Percentiles rank a stretch among this genome's conserved stretches.
Evolutionary conservation across 2,329 filamentous ascomycete genomes (phyloP).

Genomic region (Aspergillus persii): DNA sequence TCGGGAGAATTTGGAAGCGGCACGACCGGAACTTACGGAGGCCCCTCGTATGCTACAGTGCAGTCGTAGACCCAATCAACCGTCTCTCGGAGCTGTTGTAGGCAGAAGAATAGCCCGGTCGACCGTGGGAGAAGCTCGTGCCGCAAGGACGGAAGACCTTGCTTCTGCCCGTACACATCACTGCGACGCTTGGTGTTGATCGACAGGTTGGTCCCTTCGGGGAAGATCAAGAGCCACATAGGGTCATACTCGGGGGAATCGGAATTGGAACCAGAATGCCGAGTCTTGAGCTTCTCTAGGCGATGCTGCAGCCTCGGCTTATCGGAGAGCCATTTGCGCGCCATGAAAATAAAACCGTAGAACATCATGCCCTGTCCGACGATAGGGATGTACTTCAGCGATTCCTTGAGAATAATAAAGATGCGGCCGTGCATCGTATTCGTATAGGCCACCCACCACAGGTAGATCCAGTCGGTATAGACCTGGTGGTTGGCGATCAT

Average conservation of each 20-base stretch:
- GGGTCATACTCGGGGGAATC: slow-evolving; percentile 52
- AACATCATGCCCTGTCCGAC: slow-evolving; percentile 64
- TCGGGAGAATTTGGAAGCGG: not conserved
- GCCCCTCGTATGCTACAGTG: slow-evolving; percentile 91
- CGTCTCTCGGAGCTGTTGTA: slow-evolving; percentile 57
- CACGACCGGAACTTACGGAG: slow-evolving; percentile 64
- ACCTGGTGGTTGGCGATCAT: slow-evolving; percentile 66
- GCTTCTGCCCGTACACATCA: slow-evolving; percentile 57
- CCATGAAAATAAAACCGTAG: slow-evolving; percentile 66
- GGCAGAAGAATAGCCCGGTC: slow-evolving; percentile 60
- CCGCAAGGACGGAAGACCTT: slow-evolving; percentile 56
- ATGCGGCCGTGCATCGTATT: slow-evolving; percentile 64
- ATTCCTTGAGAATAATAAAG: slow-evolving; percentile 67
- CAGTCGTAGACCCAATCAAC: slow-evolving; percentile 71
- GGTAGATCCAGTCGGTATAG: slow-evolving; percentile 68
- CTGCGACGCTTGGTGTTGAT: slow-evolving; percentile 56
- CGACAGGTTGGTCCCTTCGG: slow-evolving; percentile 63
- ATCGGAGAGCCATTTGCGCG: slow-evolving; percentile 62
- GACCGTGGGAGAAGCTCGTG: slow-evolving; percentile 61
- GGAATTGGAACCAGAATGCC: slow-evolving; percentile 49
- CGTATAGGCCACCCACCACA: slow-evolving; percentile 67
- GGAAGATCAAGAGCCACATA: slow-evolving; percentile 67
- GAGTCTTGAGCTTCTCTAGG: slow-evolving; percentile 54
- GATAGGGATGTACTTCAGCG: slow-evolving; percentile 61
- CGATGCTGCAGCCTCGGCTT: slow-evolving; percentile 59